Evolutionary conservation across 2,329 filamentous ascomycete species (phyloP).

Genomic region (Teratosphaeria pseudoeucalypti): DNA sequence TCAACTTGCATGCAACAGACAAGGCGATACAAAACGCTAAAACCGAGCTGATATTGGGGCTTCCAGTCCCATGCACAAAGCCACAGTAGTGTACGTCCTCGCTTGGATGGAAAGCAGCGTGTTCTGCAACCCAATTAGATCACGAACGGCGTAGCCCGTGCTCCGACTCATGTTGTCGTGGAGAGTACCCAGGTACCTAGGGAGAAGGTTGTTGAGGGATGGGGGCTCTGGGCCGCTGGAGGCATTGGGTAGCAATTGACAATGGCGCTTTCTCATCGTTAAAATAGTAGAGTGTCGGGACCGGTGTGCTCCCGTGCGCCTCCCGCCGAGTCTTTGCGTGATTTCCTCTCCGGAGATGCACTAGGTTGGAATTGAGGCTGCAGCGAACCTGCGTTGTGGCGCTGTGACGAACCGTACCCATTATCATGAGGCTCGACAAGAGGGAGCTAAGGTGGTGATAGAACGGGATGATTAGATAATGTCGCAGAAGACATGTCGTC

Average conservation of each 20-base stretch:
- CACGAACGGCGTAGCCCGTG: no score
- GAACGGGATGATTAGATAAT: not conserved
- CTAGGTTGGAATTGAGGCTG: not conserved
- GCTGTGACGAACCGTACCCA: not conserved
- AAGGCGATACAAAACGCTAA: not conserved
- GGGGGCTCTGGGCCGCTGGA: not conserved
- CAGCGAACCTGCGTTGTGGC: not conserved
- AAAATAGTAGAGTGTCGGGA: not conserved
- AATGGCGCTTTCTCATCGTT: not conserved
- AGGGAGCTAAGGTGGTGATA: not conserved
- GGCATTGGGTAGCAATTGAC: not conserved
- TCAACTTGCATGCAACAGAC: slow-evolving; percentile 1
- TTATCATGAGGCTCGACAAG: not conserved
- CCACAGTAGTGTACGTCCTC: not conserved
- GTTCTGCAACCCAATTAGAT: no score
- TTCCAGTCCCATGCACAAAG: not conserved
- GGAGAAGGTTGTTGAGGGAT: not conserved
- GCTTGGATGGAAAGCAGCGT: no score
- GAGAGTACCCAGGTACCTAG: not conserved
- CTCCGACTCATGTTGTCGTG: no score
- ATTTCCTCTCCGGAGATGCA: no score
- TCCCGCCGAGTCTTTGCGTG: not conserved
- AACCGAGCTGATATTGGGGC: not conserved
- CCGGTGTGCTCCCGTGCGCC: not conserved
- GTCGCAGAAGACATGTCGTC: not conserved